Conservation (phyloP, 2,329 filamentous ascomycete species). For the Apiospora marii region DNA sequence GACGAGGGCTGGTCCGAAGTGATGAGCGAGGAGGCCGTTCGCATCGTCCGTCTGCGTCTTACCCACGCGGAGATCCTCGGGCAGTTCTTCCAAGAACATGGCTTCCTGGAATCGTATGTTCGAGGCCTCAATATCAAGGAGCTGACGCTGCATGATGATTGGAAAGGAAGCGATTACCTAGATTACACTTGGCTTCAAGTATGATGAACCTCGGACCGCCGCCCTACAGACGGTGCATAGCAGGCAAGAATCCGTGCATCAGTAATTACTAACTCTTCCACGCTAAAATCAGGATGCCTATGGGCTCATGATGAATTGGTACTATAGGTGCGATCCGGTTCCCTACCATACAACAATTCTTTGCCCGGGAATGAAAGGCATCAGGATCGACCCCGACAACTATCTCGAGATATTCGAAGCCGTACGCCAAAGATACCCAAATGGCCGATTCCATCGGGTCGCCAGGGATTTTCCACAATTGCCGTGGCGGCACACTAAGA, state of each 20-base stretch:
- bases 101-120: no score
- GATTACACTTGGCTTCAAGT: no score
- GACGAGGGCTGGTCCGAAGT: no score
- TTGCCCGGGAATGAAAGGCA: not conserved
- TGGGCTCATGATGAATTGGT: not conserved
- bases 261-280: not conserved
- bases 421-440: no score
- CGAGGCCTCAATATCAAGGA: not conserved
- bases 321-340: not conserved
- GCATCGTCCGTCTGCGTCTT: not conserved
- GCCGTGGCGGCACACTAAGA: not conserved
- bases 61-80: fast-evolving
- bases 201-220: no score
- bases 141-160: not conserved
- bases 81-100: no score
- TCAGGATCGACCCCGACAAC: not conserved
- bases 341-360: not conserved
- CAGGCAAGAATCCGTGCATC: no score
- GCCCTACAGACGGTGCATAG: no score
- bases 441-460: not conserved
- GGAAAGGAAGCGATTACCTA: no score
- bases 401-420: not conserved
- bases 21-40: not conserved
- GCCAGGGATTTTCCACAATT: not conserved
- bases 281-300: not conserved